phyloP scores from a whole-genome alignment of 1,139 yeast species.

The Yamadazyma jaroonii region DNA sequence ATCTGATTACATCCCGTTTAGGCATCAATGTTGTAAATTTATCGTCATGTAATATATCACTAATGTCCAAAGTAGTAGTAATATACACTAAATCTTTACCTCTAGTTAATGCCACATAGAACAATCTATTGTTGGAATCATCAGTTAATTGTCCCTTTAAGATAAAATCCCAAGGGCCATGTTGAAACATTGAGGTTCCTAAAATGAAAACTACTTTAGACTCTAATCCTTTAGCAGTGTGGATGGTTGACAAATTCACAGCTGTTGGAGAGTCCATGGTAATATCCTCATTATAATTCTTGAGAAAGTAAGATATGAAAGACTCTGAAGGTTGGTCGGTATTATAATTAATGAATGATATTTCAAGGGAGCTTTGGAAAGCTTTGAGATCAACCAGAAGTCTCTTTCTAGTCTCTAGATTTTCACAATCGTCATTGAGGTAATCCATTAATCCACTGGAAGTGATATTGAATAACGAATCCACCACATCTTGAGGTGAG shows the following conservation, averaged over 20 bases:
- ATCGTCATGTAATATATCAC: slow-evolving; percentile 10
- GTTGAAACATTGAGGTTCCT: slow-evolving; percentile 24
- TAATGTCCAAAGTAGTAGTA: slow-evolving; percentile 13
- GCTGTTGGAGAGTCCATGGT: slow-evolving; percentile 24
- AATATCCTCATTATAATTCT: slow-evolving; percentile 45
- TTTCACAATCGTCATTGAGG: slow-evolving; percentile 17
- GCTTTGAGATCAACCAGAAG: slow-evolving; percentile 20
- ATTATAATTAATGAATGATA: slow-evolving; percentile 19
- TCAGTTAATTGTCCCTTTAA: slow-evolving; percentile 6
- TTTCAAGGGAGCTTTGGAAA: slow-evolving; percentile 26
- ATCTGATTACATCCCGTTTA: background rate
- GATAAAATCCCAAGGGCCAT: slow-evolving; percentile 19
- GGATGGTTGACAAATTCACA: slow-evolving; percentile 60
- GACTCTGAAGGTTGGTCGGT: slow-evolving; percentile 14
- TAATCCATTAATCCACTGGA: slow-evolving; percentile 18
- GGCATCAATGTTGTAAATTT: slow-evolving; percentile 17
- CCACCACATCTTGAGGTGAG: slow-evolving; percentile 19
- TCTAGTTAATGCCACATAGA: slow-evolving; percentile 67
- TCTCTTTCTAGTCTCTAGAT: slow-evolving; percentile 11
- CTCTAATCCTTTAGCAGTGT: slow-evolving; percentile 70
- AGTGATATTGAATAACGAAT: slow-evolving; percentile 19
- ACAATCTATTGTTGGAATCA: slow-evolving; percentile 29
- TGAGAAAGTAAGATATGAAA: slow-evolving; percentile 39
- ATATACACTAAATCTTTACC: slow-evolving; percentile 53
- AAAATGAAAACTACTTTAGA: slow-evolving; percentile 65